These are phyloP conservation scores for Monilinia aucupariae DNA, from an alignment of 2,329 filamentous ascomycete genomes.

Conservation along the genomic window DNA sequence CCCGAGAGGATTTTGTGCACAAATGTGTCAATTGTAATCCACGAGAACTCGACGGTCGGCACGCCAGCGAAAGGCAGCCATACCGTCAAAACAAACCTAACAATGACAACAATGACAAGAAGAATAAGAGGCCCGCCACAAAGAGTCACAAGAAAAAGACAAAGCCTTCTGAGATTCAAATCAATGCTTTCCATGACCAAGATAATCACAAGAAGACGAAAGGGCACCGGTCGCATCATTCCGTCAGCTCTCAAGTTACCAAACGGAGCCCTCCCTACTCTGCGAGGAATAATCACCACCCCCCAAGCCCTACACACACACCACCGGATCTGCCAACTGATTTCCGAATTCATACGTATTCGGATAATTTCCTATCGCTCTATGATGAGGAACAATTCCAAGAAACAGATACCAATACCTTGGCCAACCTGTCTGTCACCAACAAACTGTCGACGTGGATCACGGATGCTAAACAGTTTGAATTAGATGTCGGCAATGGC, in stretches of 20 bases:
- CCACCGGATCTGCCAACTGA: slow-evolving; percentile 61
- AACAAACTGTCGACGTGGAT: slow-evolving; percentile 75
- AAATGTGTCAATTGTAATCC: slow-evolving; percentile 87
- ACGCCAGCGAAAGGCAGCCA: slow-evolving; percentile 68
- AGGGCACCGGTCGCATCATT: slow-evolving; percentile 73
- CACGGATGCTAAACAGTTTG: slow-evolving; percentile 63
- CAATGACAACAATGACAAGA: slow-evolving; percentile 55
- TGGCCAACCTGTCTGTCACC: slow-evolving; percentile 68
- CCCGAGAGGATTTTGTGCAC: slow-evolving; percentile 69
- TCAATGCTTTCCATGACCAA: slow-evolving; percentile 61
- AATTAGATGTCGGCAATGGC: slow-evolving; percentile 56
- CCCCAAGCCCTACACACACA: slow-evolving; percentile 71
- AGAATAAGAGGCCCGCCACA: slow-evolving; percentile 65
- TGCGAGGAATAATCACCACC: slow-evolving; percentile 51
- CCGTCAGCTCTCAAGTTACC: slow-evolving; percentile 59
- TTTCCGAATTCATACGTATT: slow-evolving; percentile 63
- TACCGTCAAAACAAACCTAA: slow-evolving; percentile 51
- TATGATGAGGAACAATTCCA: slow-evolving; percentile 59
- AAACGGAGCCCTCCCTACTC: slow-evolving; percentile 61
- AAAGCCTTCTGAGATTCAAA: slow-evolving; percentile 62
- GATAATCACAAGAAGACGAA: slow-evolving; percentile 69
- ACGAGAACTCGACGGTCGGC: slow-evolving; percentile 64
- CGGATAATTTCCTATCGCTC: slow-evolving; percentile 67
- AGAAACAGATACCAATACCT: slow-evolving; percentile 67
- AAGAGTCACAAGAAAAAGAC: slow-evolving; percentile 87